Percentiles rank a stretch among this genome's conserved stretches.
These are phyloP conservation scores for Diaporthe sp. DNA, from an alignment of 2,329 filamentous ascomycete genomes.

Conservation along the genomic window DNA sequence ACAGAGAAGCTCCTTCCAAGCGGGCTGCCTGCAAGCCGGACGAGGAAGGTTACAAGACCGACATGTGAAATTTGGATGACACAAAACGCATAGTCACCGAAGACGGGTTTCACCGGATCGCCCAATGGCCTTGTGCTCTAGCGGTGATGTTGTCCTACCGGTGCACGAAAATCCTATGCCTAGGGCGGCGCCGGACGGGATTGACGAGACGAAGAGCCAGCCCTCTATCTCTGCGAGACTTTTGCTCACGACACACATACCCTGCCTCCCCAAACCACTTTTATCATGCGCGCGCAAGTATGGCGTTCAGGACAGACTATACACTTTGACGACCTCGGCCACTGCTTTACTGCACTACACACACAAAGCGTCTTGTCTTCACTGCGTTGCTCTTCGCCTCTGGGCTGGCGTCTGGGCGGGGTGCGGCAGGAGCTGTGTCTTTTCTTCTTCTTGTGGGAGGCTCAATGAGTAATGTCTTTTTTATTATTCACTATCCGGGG, in stretches of 20 bases:
- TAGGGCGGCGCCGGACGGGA: not conserved
- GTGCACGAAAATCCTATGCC: no score
- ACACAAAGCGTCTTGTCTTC: not conserved
- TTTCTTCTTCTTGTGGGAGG: not conserved
- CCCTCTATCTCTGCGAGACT: not conserved
- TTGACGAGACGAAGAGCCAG: not conserved
- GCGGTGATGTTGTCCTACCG: not conserved
- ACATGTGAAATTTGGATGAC: no score
- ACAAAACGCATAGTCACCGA: no score
- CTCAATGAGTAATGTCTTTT: constrained; percentile 24
- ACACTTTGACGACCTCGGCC: constrained; percentile 13
- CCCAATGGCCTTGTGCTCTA: no score
- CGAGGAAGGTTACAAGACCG: not conserved
- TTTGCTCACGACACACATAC: not conserved
- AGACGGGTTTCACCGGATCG: not conserved
- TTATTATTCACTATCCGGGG: not conserved
- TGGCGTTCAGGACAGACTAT: constrained; percentile 27
- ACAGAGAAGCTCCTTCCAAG: not conserved
- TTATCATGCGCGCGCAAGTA: constrained; percentile 16
- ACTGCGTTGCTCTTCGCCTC: constrained; percentile 16
- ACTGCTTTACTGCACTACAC: constrained; percentile 14
- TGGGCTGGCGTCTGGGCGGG: constrained; percentile 25
- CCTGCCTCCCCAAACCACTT: not conserved
- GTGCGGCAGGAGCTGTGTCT: not conserved
- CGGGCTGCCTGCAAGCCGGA: not conserved